Evolutionary conservation across 225 moss, liverwort and hornwort genomes (phyloP).

Genomic region (Polytrichum formosum): DNA sequence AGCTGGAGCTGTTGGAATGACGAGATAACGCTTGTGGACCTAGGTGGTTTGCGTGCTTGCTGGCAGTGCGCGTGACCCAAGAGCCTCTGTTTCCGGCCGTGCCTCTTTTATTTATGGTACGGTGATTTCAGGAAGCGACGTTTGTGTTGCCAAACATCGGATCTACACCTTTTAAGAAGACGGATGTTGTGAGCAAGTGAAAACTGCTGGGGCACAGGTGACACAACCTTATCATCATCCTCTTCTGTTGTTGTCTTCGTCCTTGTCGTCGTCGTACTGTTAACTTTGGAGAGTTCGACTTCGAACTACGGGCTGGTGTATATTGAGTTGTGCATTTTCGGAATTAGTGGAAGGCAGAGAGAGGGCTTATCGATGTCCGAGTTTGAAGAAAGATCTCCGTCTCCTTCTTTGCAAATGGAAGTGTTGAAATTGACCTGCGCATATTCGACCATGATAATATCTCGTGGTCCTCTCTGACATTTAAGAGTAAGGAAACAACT

Average conservation of each 20-base stretch:
- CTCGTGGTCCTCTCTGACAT: too few relatives aligned
- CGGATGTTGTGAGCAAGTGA: conserved; percentile 22
- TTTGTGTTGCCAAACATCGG: neutral
- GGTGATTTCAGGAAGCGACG: neutral
- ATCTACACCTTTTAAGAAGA: neutral
- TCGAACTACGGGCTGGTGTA: too few relatives aligned
- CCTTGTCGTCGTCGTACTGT: neutral
- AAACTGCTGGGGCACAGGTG: conserved; percentile 37
- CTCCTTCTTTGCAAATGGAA: neutral
- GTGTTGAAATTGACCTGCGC: too few relatives aligned
- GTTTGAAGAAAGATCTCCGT: neutral
- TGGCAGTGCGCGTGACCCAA: neutral
- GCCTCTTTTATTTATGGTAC: neutral
- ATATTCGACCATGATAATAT: neutral
- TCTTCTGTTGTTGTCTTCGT: neutral
- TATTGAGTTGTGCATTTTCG: too few relatives aligned
- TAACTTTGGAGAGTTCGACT: neutral
- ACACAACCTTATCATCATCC: conserved; percentile 2
- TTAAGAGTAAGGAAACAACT: neutral
- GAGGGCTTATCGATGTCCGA: neutral
- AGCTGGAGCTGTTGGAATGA: neutral
- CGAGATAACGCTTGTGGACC: neutral
- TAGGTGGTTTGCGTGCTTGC: neutral
- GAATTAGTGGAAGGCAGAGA: neutral
- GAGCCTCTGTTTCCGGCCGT: neutral